phyloP scores from a whole-genome alignment of 768 basidiomycete species.

The Tulasnella sp. region DNA sequence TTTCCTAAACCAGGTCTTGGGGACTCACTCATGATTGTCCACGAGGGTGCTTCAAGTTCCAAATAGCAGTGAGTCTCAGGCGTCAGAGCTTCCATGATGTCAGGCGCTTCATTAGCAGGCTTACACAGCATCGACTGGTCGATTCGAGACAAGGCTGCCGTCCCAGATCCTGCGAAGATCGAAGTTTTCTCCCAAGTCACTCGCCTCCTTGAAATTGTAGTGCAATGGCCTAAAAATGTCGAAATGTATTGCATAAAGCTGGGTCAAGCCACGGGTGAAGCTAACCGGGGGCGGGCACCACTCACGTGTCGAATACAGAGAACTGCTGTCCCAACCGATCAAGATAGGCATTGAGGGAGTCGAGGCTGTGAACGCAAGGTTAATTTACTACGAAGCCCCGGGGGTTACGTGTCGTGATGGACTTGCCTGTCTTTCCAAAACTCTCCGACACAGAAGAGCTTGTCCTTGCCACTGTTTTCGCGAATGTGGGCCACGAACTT shows the following conservation, averaged over 20 bases:
- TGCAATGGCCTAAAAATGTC: slow-evolving; percentile 34
- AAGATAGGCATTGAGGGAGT: not conserved
- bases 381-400: no score
- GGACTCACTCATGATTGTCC: slow-evolving; percentile 30
- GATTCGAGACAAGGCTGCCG: slow-evolving; percentile 38
- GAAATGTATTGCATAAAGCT: no score
- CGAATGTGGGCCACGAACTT: slow-evolving; percentile 40
- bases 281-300: no score
- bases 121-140: slow-evolving; percentile 41
- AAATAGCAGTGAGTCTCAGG: no score
- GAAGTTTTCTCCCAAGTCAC: slow-evolving; percentile 36
- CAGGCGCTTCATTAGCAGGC: not conserved
- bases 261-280: no score
- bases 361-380: not conserved
- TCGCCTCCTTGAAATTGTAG: slow-evolving; percentile 40
- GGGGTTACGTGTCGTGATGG: not conserved
- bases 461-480: slow-evolving; percentile 38
- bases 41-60: slow-evolving; percentile 27
- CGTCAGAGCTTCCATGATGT: no score
- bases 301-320: slow-evolving; percentile 39
- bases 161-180: slow-evolving; percentile 41
- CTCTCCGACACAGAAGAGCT: slow-evolving; percentile 46
- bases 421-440: slow-evolving; percentile 41
- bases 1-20: no score
- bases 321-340: slow-evolving; percentile 34